phyloP scores from a whole-genome alignment of 2,329 filamentous ascomycete genomes.

The Diaporthe humulicola region DNA sequence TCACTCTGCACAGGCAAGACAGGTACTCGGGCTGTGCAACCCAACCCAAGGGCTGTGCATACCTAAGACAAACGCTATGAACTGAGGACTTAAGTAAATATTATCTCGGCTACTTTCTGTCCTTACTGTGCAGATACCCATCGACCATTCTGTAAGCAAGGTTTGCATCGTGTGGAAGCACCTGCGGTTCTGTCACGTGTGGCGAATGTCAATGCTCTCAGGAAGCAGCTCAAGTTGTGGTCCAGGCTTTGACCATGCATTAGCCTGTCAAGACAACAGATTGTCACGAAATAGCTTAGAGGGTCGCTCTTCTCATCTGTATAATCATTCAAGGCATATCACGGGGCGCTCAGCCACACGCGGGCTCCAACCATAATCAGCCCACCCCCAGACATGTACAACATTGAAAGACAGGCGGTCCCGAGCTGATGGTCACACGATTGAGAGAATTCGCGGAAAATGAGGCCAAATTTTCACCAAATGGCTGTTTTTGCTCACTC shows the following conservation, averaged over 20 bases:
- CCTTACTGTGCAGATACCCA: not conserved
- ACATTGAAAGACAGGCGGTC: not conserved
- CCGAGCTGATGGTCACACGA: not conserved
- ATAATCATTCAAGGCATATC: no score
- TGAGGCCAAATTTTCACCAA: not conserved
- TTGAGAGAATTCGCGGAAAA: not conserved
- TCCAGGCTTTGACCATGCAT: not conserved
- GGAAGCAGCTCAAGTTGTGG: not conserved
- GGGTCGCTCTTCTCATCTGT: not conserved
- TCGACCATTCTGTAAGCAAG: no score
- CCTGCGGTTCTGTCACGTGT: not conserved
- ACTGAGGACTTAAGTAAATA: not conserved
- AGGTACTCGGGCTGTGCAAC: not conserved
- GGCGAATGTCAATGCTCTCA: not conserved
- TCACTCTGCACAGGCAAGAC: not conserved
- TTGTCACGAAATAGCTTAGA: fast-evolving
- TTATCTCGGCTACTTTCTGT: not conserved
- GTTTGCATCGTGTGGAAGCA: no score
- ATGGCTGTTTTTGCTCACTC: not conserved
- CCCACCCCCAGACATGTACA: not conserved
- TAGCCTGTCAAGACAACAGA: not conserved
- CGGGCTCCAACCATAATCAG: not conserved
- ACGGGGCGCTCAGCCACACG: not conserved
- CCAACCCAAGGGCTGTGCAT: not conserved
- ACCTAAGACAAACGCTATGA: not conserved